Evolutionary conservation across 331 rosid genomes (phyloP).

Genomic region (Quercus phellos): DNA sequence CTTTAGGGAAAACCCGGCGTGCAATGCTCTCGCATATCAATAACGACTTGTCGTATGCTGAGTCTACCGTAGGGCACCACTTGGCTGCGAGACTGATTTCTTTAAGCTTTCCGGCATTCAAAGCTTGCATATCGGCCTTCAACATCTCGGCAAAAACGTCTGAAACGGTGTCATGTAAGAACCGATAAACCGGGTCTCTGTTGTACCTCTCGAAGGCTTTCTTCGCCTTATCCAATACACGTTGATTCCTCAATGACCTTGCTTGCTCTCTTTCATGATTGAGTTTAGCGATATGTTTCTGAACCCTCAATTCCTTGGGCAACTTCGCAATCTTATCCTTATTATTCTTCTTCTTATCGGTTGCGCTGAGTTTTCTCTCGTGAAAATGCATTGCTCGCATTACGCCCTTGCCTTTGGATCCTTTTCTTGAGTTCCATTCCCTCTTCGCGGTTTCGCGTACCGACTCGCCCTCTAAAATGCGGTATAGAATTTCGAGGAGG

Average conservation of each 20-base stretch:
- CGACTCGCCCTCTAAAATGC: not conserved
- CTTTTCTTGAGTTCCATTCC: not conserved
- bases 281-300: too few species aligned
- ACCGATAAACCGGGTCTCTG: slow-evolving; percentile 8
- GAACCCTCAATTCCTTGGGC: too few species aligned
- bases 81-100: slow-evolving; percentile 38
- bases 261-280: not conserved
- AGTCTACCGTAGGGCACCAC: slow-evolving; percentile 55
- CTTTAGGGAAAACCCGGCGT: slow-evolving; percentile 29
- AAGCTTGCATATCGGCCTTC: slow-evolving; percentile 16
- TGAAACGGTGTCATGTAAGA: slow-evolving; percentile 18
- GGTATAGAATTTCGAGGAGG: slow-evolving; percentile 3
- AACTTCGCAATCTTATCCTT: not conserved
- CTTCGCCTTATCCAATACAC: slow-evolving; percentile 17
- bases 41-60: slow-evolving; percentile 27
- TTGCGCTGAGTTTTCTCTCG: too few species aligned
- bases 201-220: slow-evolving; percentile 23
- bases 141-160: slow-evolving; percentile 28
- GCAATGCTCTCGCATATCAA: slow-evolving; percentile 41
- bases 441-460: not conserved
- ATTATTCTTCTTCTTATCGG: not conserved
- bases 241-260: not conserved
- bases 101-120: slow-evolving; percentile 1
- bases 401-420: not conserved
- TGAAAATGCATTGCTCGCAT: too few species aligned